phyloP scores from a whole-genome alignment of 129 eudicot species.

The Escallonia herrerae region DNA sequence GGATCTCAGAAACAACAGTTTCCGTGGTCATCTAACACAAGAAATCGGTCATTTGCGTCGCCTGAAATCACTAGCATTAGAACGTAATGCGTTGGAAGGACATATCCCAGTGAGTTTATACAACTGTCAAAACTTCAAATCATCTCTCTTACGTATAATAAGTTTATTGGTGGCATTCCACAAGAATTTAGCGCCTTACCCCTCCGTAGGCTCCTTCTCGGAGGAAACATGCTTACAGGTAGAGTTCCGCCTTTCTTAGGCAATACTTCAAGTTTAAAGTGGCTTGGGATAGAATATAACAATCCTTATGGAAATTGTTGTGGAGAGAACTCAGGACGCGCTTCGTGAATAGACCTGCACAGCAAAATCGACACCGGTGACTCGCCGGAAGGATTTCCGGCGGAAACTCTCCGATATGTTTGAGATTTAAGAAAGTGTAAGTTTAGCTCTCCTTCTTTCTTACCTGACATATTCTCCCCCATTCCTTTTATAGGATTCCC shows the following conservation, averaged over 20 bases:
- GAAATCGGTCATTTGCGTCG: neutral
- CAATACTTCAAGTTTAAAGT: neutral
- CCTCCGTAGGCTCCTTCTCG: neutral
- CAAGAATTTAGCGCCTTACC: conserved; percentile 1
- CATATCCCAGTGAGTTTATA: neutral
- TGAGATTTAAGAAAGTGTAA: too few species aligned
- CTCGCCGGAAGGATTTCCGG: too few species aligned
- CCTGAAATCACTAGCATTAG: neutral
- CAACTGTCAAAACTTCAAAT: neutral
- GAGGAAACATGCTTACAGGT: conserved; percentile 11
- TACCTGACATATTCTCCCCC: too few species aligned
- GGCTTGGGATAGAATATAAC: neutral
- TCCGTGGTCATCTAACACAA: neutral
- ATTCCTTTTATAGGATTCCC: too few species aligned
- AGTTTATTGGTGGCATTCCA: conserved; percentile 5
- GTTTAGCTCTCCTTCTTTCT: too few species aligned
- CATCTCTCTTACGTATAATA: neutral
- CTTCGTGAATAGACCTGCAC: too few species aligned
- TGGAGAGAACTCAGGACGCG: too few species aligned
- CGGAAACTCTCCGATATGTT: too few species aligned
- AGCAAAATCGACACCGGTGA: too few species aligned
- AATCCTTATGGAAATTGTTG: neutral
- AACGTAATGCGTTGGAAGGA: neutral
- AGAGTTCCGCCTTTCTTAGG: conserved; percentile 13
- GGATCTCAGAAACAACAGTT: conserved; percentile 8